Conservation (phyloP, 345 rosid genomes). For the Punica granatum region DNA sequence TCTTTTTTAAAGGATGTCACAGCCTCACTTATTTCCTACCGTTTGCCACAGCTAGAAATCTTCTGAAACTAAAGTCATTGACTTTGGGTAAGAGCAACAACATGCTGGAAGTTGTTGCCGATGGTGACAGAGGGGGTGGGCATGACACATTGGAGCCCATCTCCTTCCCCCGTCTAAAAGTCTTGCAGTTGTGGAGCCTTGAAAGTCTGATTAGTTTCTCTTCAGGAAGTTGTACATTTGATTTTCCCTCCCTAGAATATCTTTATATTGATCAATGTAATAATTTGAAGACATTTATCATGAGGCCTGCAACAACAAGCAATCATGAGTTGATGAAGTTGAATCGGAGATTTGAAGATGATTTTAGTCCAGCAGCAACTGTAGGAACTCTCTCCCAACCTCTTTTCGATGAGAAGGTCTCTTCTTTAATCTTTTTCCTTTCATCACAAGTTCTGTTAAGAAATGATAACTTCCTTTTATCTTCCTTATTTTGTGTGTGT, state of each 20-base stretch:
- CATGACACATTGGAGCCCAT: neutral
- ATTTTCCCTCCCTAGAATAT: neutral
- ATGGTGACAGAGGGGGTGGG: neutral
- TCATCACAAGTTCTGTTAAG: neutral
- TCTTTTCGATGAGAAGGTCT: neutral
- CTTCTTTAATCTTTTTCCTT: neutral
- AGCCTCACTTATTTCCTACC: neutral
- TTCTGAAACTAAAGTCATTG: neutral
- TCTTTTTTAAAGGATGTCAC: neutral
- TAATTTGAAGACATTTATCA: neutral
- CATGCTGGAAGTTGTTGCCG: neutral
- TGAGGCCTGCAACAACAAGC: neutral
- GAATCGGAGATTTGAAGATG: rapidly evolving
- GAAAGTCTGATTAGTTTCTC: neutral
- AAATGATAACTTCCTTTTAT: no score
- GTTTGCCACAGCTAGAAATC: neutral
- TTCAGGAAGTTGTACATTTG: neutral
- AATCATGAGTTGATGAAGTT: no score
- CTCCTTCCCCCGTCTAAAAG: neutral
- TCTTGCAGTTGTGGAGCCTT: neutral
- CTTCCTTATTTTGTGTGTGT: neutral
- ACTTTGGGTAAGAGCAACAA: neutral
- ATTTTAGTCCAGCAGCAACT: neutral
- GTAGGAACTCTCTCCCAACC: neutral
- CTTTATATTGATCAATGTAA: neutral